Evolutionary conservation across 148 eudicot genomes (phyloP), one percentile per base, ranked within the genome.

Genomic region (Rhododendron kiyosumense): DNA sequence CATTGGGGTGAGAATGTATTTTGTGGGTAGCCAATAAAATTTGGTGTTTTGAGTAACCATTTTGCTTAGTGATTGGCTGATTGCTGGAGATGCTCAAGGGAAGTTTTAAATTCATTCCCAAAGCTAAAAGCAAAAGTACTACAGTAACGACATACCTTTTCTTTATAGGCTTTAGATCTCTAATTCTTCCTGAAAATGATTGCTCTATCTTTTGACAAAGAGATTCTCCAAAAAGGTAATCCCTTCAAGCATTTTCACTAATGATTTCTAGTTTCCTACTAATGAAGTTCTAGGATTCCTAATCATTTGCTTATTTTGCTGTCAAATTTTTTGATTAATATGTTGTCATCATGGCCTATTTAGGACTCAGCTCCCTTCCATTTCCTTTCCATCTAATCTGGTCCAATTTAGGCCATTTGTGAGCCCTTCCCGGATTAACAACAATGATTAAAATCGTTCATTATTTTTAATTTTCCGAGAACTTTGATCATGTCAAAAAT

Each of bases 171-270:
- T 83, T 83, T 67, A 28, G 77, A 45, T 67, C 41, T 83, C 17
- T 24, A 48, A 83, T 69, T 45, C 14, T 69, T 15, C 22, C 41
- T 45, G 0, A 3, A 3, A 63, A 34, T 13, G 22, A 36, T 12
- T 15, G n/a, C 36, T 3, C n/a, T 17, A 46, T 46, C 78, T 83
- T 83, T 83, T 45, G n/a, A 83, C 32, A 65, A 67, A 79, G 85
- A 83, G 85, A 83, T 67, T 65, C 85, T 69, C 85, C 63, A 41
- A 67, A 83, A 81, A 83, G n/a, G 26, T 24, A 10, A 1, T 46
- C 51, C 7, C 77, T n/a, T 67, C 52, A 28, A 15, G 41, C 38
- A 69, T 57, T 45, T 67, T 34, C 49, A 43, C 65, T 41, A 20
- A 20, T 2, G 26, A 78, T 5, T 4, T 45, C 9, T 41, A 22